Base-by-base conservation (phyloP, 2,329 filamentous ascomycete species). In the Emergomyces orientalis region DNA sequence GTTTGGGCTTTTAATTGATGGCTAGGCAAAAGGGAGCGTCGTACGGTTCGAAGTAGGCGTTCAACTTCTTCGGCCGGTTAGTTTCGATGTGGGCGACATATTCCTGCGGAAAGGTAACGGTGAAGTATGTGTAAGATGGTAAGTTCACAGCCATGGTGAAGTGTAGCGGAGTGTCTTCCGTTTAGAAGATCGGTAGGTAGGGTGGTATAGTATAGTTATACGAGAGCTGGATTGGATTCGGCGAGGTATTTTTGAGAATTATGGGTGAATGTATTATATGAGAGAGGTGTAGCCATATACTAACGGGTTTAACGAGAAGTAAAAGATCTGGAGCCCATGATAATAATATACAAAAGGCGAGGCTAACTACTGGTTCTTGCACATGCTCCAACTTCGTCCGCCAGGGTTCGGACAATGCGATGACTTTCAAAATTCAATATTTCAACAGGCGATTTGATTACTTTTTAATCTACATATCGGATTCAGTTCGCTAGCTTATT, bases 31-130 rank as follows among this genome's bases (percentile, higher is more conserved):
- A 61, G 30, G n/a, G 43, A 32, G 58, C 17, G 25, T 51, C 78
- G 68, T 74, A 85, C 83, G 77, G 79, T 73, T 90, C 86, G 67
- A 86, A 83, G 75, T 96, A 97, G 67, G 92, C 86, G 75, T 97
- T 97, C 74, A 97, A 80, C 79, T 96, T 96, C 67, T 85, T 76
- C 1, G 92, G 86, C 1, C 92, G 85, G 79, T 95, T 92, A 77
- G 96, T 96, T 77, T 97, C 88, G 64, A 97, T 88, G 74, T 96
- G 90, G n/a, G 87, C 89, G 58, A 97, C 87, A 78, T 86, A 86
- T 71, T 87, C 82, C 45, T 78, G 71, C 0, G 91, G 90, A 51
- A 86, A 86, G n/a, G 83, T 85, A 68, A 95, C 81, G 67, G 86
- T 85, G 82, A 91, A 91, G 80, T 89, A 81, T 68, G 87, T 79